A percentile compares a stretch with the other conserved stretches of the same genome.
Conservation (phyloP, 2,329 filamentous ascomycete genomes). For the Sarocladiaceae sp. region DNA sequence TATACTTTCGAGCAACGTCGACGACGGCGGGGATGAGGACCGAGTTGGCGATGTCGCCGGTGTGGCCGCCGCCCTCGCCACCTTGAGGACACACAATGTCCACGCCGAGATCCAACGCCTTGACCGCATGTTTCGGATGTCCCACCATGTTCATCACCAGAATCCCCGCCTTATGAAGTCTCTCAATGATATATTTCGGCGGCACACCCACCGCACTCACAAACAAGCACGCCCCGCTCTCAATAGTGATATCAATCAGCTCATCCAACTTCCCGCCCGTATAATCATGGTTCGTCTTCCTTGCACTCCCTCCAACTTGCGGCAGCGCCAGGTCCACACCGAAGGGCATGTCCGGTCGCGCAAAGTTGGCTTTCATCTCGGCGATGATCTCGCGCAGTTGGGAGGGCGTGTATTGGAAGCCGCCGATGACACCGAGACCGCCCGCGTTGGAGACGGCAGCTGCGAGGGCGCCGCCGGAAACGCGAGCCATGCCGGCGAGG, state of each 20-base stretch:
- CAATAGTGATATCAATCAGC: conserved; percentile 79
- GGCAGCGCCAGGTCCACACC: conserved; percentile 88
- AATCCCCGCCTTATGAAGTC: conserved; percentile 72
- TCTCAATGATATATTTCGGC: conserved; percentile 63
- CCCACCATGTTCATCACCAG: conserved; percentile 98
- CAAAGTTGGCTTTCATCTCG: conserved; percentile 74
- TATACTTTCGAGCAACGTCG: conserved; percentile 71
- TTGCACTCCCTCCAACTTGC: conserved; percentile 75
- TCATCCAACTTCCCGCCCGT: conserved; percentile 83
- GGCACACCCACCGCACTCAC: conserved; percentile 86
- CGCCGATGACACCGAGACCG: conserved; percentile 70
- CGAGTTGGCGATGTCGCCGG: conserved; percentile 78
- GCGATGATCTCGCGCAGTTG: conserved; percentile 76
- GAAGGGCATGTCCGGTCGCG: conserved; percentile 66
- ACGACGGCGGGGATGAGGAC: conserved; percentile 83
- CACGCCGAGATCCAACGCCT: conserved; percentile 78
- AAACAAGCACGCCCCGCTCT: conserved; percentile 77
- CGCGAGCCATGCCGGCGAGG: conserved; percentile 89
- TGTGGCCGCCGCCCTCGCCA: conserved; percentile 89
- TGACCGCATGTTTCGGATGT: conserved; percentile 82
- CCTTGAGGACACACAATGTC: conserved; percentile 92
- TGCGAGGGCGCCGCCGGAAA: conserved; percentile 70
- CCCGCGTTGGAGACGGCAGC: conserved; percentile 86
- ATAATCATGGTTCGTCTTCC: conserved; percentile 94
- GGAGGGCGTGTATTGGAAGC: conserved; percentile 63